Evolutionary conservation across 2,329 filamentous ascomycete genomes (phyloP).

Genomic region (Aureobasidium sp.): DNA sequence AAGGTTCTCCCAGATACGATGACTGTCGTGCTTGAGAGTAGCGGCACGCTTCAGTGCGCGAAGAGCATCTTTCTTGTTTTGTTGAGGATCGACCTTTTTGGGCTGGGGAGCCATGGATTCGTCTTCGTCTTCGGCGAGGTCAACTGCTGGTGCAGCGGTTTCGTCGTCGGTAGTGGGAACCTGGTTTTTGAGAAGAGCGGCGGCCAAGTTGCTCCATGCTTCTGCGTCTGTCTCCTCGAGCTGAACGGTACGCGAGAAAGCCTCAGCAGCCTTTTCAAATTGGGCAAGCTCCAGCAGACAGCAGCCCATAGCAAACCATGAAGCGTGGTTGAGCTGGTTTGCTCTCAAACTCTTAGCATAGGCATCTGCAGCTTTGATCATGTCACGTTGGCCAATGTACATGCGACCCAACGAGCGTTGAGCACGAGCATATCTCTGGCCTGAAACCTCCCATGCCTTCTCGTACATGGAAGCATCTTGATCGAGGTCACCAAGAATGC

Average conservation of each 20-base stretch:
- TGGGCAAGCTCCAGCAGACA: conserved; percentile 69
- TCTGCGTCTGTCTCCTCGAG: conserved; percentile 83
- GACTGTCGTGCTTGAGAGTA: conserved; percentile 72
- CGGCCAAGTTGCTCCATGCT: conserved; percentile 91
- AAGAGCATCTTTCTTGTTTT: conserved; percentile 65
- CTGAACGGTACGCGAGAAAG: conserved; percentile 75
- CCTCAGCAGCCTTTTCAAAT: conserved; percentile 71
- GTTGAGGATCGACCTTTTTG: conserved; percentile 37
- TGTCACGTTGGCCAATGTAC: conserved; percentile 59
- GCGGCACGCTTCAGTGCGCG: conserved; percentile 82
- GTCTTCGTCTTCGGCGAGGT: conserved; percentile 27
- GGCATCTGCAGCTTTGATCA: conserved; percentile 62
- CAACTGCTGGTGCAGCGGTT: background rate
- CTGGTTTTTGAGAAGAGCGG: conserved; percentile 52
- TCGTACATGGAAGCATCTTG: conserved; percentile 66
- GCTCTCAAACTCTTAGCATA: conserved; percentile 70
- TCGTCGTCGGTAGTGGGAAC: conserved; percentile 16
- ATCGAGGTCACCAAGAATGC: conserved; percentile 87
- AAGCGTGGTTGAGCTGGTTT: conserved; percentile 71
- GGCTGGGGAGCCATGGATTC: conserved; percentile 22
- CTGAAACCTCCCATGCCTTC: conserved; percentile 80
- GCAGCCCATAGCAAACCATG: conserved; percentile 88
- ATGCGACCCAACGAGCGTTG: conserved; percentile 79
- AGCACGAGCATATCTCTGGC: conserved; percentile 71
- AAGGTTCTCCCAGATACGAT: conserved; percentile 95